Evolutionary conservation across 2,329 filamentous ascomycete genomes (phyloP).

Genomic region (Emergomyces orientalis): DNA sequence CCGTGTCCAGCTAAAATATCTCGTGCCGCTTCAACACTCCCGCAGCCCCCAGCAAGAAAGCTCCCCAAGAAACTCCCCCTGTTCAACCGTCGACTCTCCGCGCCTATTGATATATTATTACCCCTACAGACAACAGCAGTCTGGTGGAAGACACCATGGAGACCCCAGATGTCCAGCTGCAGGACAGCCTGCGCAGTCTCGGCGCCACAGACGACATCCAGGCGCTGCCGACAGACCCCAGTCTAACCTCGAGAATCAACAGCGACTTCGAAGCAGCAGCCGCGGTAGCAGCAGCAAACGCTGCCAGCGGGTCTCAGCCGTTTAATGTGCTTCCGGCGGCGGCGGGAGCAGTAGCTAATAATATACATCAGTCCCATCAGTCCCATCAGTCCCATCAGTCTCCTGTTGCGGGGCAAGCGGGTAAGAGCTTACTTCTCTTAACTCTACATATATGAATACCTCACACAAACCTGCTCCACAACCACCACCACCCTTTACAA

Average conservation of each 20-base stretch:
- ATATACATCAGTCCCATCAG: background rate
- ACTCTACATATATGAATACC: no score
- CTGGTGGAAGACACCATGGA: background rate
- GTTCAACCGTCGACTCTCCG: background rate
- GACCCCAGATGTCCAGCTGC: constrained; percentile 5
- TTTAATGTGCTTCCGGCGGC: constrained; percentile 1
- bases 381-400: background rate
- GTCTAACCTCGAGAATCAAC: background rate
- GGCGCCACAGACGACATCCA: background rate
- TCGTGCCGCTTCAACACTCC: constrained; percentile 4
- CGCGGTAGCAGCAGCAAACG: background rate
- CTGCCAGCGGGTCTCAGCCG: background rate
- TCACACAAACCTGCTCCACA: background rate
- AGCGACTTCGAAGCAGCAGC: constrained; percentile 3
- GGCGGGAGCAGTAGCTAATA: background rate
- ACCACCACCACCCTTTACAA: background rate
- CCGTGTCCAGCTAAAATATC: background rate
- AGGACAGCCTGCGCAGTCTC: background rate
- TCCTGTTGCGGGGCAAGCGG: background rate
- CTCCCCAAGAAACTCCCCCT: background rate
- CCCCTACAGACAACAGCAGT: background rate
- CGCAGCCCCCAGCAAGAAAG: background rate
- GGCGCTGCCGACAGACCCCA: background rate
- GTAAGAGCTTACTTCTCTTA: background rate
- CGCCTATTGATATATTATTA: background rate